Percentiles rank a stretch among this genome's conserved stretches.
Evolutionary conservation across 768 basidiomycete species (phyloP).

Genomic region (Leucocoprinus sp.): DNA sequence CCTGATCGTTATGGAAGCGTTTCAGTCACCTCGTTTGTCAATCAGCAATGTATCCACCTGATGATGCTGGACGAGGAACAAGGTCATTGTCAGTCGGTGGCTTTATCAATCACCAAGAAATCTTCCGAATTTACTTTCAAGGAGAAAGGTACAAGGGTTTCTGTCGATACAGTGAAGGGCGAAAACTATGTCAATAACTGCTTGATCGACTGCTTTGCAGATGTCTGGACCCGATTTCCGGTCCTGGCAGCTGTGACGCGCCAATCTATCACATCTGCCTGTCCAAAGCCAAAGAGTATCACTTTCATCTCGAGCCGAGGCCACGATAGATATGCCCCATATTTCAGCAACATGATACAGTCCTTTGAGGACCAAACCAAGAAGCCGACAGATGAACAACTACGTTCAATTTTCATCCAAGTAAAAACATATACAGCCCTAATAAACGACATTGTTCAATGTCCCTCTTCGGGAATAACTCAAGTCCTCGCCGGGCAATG

Average conservation of each 20-base stretch:
- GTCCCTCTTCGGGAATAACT: not conserved
- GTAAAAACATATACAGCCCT: not conserved
- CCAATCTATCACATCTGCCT: constrained; percentile 25
- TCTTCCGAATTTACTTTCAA: constrained; percentile 49
- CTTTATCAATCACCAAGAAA: constrained; percentile 45
- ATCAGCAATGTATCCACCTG: constrained; percentile 33
- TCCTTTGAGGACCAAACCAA: constrained; percentile 40
- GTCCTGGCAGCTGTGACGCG: constrained; percentile 45
- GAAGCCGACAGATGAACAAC: constrained; percentile 41
- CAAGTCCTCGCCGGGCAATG: constrained; percentile 46
- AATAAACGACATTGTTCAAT: not conserved
- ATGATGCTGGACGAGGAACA: constrained; percentile 28
- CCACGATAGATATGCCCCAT: constrained; percentile 22
- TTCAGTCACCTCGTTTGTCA: constrained; percentile 37
- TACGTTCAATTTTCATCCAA: constrained; percentile 30
- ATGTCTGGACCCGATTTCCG: constrained; percentile 56
- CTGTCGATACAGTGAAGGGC: constrained; percentile 14
- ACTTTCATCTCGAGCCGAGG: constrained; percentile 34
- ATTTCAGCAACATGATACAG: constrained; percentile 38
- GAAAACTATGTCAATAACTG: constrained; percentile 31
- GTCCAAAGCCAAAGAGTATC: constrained; percentile 27
- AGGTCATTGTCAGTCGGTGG: constrained; percentile 31
- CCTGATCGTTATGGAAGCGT: constrained; percentile 19
- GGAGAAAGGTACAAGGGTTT: constrained; percentile 24
- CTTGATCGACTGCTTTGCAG: constrained; percentile 44